Evolutionary conservation across 768 basidiomycete species (phyloP).

Genomic region (Pulveroboletus sp.): DNA sequence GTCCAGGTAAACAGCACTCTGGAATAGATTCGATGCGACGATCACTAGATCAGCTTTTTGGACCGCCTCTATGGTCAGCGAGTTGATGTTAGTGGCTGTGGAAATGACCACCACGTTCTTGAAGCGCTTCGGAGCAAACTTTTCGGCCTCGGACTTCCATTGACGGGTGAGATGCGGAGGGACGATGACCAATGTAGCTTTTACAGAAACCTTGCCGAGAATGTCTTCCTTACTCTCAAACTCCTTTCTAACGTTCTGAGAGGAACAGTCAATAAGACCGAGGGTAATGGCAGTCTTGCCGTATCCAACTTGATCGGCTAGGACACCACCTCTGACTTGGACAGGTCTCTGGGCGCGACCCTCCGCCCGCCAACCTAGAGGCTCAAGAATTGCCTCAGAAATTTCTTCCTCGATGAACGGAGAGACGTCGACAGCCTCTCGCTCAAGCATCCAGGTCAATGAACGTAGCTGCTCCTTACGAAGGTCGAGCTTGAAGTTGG

Average conservation of each 20-base stretch:
- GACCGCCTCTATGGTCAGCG: slow-evolving; percentile 67
- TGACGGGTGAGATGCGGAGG: slow-evolving; percentile 89
- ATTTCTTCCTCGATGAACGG: slow-evolving; percentile 95
- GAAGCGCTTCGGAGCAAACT: slow-evolving; percentile 58
- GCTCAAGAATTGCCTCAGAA: slow-evolving; percentile 81
- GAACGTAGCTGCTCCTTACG: slow-evolving; percentile 88
- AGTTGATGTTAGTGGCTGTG: slow-evolving; percentile 69
- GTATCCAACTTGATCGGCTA: slow-evolving; percentile 96
- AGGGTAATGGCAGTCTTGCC: slow-evolving; percentile 96
- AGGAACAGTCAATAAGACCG: slow-evolving; percentile 77
- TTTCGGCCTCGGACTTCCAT: slow-evolving; percentile 83
- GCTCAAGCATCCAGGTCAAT: slow-evolving; percentile 86
- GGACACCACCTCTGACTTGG: slow-evolving; percentile 80
- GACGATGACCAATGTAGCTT: slow-evolving; percentile 81
- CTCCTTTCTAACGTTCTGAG: slow-evolving; percentile 54
- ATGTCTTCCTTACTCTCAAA: slow-evolving; percentile 47
- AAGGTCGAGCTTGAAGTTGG: slow-evolving; percentile 68
- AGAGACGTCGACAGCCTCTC: slow-evolving; percentile 60
- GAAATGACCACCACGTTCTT: slow-evolving; percentile 60
- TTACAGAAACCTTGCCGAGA: slow-evolving; percentile 67
- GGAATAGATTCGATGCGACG: slow-evolving; percentile 84
- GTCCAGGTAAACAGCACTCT: slow-evolving; percentile 70
- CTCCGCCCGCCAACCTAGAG: slow-evolving; percentile 93
- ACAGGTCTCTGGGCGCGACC: slow-evolving; percentile 80
- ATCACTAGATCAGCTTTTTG: slow-evolving; percentile 84